Base-by-base conservation (phyloP, 345 rosid species). In the Linum lewisii region DNA sequence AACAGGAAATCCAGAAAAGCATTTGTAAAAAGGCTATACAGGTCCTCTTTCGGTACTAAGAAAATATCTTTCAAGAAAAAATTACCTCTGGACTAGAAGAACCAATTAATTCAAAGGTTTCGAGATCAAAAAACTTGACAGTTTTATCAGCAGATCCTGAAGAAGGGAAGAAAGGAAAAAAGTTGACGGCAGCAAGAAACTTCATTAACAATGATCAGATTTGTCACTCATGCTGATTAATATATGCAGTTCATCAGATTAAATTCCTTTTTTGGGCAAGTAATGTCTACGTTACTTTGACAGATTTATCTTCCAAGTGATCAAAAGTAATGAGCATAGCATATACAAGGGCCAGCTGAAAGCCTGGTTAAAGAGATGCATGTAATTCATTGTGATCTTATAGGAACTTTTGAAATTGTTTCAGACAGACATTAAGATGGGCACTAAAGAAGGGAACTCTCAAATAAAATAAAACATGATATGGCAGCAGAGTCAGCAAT, bases 61-160 rank as follows among this genome's bases (percentile, higher is more conserved):
- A 62, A 26, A 22, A 51, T 63, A 11, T 21, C 25, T 62, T 5
- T 50, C 76, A 64, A 58, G 36, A 69, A 21, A 24, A 58, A 47
- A 26, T 69, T 83, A 94, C 99, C 99, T 90, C 97, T 42, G 90
- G 90, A 62, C 96, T 97, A 64, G 90, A 84, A 59, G 99, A 84
- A 73, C 90, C 96, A 69, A 90, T 90, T 23, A 87, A 82, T 77
- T 94, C 99, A 73, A 94, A 94, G 55, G 97, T 87, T 76, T 90
- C 97, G 49, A 94, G 97, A 79, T 94, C 99, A 97, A 95, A 94
- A 64, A 85, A 94, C 73, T 90, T 94, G 24, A 94, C 93, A 26
- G 99, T 94, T 73, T 90, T 81, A 67, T 94, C 99, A 72, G 97
- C 85, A 65, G 99, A 94, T 77, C 99, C 97, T 89, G 72, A 34